Base-by-base conservation (phyloP, 106 monocot species). In the Allium sativum region DNA sequence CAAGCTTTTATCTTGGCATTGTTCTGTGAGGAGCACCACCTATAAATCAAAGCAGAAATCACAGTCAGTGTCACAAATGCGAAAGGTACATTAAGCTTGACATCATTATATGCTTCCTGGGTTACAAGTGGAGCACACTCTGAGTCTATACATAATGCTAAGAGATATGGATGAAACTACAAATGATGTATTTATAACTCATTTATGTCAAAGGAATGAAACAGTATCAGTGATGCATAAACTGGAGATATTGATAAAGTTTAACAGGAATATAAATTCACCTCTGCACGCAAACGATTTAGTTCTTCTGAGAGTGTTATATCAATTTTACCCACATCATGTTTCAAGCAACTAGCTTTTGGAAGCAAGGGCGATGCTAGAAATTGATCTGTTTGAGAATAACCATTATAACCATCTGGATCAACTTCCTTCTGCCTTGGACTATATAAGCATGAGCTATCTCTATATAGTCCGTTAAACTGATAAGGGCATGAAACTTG, bases 401-500 rank as follows among this genome's bases (percentile, higher is more conserved):
- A 40, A 62, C 68, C 59, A 60, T 58, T 61, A 55, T 17, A 59
- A 47, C 11, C 4, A 48, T 45, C 58, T 45, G 62, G 61, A 45
- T 53, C 8, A 18, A 64, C 61, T 64, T 55, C 65, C 58, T 56
- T 77, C 3, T 57, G 64, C 41, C 42, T 8, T 21, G 60, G 20
- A 62, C 56, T 51, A 72, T 42, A n/a, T 11, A 17, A 40, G 16
- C 17, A 46, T 31, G 73, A 51, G 8, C 57, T 66, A 13, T 59
- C 69, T 45, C 62, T 60, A 45, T 21, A 21, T 48, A 18, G 54
- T 12, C 61, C 68, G 42, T 52, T 51, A 54, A 92, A 84, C 47
- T 69, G 73, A 60, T 13, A 42, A 6, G 93, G 93, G 68, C 93
- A 77, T 22, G 87, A 55, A n/a, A 88, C 88, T 52, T 80, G 77